Percentiles rank a stretch among this genome's conserved stretches.
Conservation (phyloP, 331 rosid species). For the Malus hybrid region DNA sequence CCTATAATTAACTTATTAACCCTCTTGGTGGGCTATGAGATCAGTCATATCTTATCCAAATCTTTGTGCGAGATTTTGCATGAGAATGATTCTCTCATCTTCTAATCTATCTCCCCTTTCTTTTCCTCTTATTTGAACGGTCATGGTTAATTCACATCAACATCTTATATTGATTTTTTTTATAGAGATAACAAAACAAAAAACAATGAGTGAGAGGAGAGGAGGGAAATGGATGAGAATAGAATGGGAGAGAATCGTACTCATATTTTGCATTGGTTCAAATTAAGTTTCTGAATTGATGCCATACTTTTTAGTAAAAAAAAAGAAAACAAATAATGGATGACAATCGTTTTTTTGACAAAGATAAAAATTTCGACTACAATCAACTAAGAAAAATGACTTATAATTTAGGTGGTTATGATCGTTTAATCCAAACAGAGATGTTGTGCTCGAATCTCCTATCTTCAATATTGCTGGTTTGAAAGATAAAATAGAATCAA, state of each 20-base stretch:
- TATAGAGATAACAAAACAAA: no score
- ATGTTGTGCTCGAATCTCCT: no score
- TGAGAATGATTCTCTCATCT: no score
- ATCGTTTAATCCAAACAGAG: no score
- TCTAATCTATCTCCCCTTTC: no score
- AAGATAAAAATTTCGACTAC: not conserved
- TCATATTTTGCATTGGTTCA: not conserved
- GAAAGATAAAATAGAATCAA: not conserved
- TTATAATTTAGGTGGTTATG: no score
- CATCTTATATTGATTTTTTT: no score
- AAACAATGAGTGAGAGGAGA: no score
- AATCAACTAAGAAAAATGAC: not conserved
- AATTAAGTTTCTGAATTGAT: not conserved
- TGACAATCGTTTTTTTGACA: not conserved
- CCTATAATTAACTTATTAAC: not conserved
- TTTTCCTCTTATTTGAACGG: no score
- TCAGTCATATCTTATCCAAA: constrained; percentile 7
- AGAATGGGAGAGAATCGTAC: no score
- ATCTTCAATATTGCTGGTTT: not conserved
- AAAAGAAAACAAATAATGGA: not conserved
- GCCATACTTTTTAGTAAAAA: not conserved
- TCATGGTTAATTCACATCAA: no score
- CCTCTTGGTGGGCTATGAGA: constrained; percentile 1
- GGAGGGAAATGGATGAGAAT: no score
- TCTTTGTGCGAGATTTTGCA: not conserved